Evolutionary conservation across 1,284 basidiomycete species (phyloP), one percentile per base, ranked within the genome.

Genomic region (Cryptococcus sp.): DNA sequence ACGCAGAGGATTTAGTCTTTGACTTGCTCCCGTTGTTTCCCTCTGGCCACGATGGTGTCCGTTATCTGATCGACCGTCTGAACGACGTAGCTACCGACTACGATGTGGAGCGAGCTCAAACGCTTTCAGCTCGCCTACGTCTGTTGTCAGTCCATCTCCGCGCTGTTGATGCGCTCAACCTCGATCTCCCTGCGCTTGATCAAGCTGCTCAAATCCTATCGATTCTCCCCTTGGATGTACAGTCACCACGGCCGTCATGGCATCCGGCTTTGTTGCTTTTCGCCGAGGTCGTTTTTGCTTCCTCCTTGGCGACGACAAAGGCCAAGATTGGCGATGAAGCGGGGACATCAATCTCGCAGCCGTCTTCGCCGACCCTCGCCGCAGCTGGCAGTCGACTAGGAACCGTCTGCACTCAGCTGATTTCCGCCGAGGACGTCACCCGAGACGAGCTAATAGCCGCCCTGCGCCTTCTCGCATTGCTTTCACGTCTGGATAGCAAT

Each of bases 1-100:
- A 89, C 61, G 89, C 93, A 67, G 86, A 89, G 8, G 87, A 88
- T 6, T 84, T 97, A 47, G 87, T 97, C 49, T 96, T 96, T 71
- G 93, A 97, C 71, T 84, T 96, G 50, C 87, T 90, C 67, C 83
- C 84, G 35, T 88, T 89, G 13, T 92, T 94, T 76, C 83, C 69
- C 1, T 17, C 49, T 8, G 69, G 64, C 17, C 35, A 81, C 45
- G 84, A 83, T 50, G 82, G 72, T 2, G 52, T 70, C 20, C 51
- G 55, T 13, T 64, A 63, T 22, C 54, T 78, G 49, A 39, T 73
- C 35, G 62, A 66, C 19, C 53, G 61, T 19, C 46, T 73, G 5
- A 49, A 57, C 6, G 62, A 62, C 19, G 61, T 62, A 7, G 53
- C 58, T 27, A 53, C 49, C 4, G 16, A 31, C 11, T 64, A 90